Base-by-base conservation (phyloP, 495 filamentous ascomycete species). In the Lineolata rhizophorae region DNA sequence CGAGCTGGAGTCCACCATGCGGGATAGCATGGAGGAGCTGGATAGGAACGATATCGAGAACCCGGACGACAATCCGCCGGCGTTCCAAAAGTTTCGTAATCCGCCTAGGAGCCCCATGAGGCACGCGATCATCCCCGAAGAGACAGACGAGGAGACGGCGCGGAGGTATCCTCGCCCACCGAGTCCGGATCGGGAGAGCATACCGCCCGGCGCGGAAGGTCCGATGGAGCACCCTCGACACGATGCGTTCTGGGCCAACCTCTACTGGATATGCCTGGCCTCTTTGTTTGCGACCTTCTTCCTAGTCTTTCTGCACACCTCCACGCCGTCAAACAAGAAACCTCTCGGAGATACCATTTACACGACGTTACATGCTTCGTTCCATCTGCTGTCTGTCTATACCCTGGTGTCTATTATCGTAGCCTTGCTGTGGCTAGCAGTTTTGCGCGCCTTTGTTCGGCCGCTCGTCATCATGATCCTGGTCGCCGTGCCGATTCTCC, bases 331-430 rank as follows among this genome's bases (percentile, higher is more conserved):
- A 8, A 57, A 58, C 27, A 75, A 72, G 42, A 59, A 62, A 26
- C 71, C 65, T 29, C 59, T 78, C 44, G 79, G 80, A 12, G 87
- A 97, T 49, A 92, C 90, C 6, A 80, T 97, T 32, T 95, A 97
- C 53, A 76, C 72, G 16, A 85, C 82, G 4, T 58, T 97, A 14
- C 76, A 76, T 42, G 62, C 68, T 16, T 94, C 87, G 0, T 87
- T 87, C 43, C 72, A 91, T 46, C 68, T 93, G 21, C 65, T 97
- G 18, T 78, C 80, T 8, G 62, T 84, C 29, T 85, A 95, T 47
- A 95, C 90, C 0, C 45, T 95, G 5, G 73, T 93, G n/a, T 74
- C 87, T 1, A 55, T 93, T 28, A 57, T 83, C 18, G 73, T 97
- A 5, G 84, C 83, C 11, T 54, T 95, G 12, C 44, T 94, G 17